Evolutionary conservation across 495 filamentous ascomycete species (phyloP).

Genomic region (Daldinia bambusicola): DNA sequence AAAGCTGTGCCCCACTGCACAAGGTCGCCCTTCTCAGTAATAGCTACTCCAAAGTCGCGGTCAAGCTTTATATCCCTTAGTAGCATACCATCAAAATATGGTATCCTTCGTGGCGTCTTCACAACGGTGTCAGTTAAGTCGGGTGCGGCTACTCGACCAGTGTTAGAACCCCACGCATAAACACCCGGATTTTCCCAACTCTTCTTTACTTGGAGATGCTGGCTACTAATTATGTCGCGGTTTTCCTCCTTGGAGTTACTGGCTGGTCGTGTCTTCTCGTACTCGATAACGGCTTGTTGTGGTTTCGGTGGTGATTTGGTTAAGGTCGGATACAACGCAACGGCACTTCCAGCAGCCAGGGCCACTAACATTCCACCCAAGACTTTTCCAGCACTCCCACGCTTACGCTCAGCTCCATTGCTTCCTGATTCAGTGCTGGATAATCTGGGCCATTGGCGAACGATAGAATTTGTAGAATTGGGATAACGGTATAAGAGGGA

Average conservation of each 20-base stretch:
- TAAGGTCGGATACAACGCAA: conserved; percentile 36
- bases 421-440: conserved; percentile 31
- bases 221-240: conserved; percentile 75
- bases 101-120: conserved; percentile 80
- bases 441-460: conserved; percentile 50
- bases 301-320: conserved; percentile 34
- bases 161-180: conserved; percentile 93
- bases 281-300: conserved; percentile 60
- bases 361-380: conserved; percentile 38
- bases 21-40: conserved; percentile 87
- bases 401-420: background rate
- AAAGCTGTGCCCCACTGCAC: conserved; percentile 91
- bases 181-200: conserved; percentile 91
- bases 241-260: conserved; percentile 70
- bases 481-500: conserved; percentile 33
- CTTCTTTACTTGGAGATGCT: conserved; percentile 85
- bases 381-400: conserved; percentile 28
- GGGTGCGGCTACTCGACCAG: conserved; percentile 84
- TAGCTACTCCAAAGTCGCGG: conserved; percentile 83
- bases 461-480: background rate
- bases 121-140: conserved; percentile 78
- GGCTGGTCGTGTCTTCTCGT: conserved; percentile 68
- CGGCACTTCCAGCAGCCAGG: conserved; percentile 33
- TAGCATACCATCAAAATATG: conserved; percentile 85
- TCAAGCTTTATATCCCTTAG: conserved; percentile 89